Evolutionary conservation across 73 alveolate species (phyloP), one percentile per base, ranked within the genome.

Genomic region (Stentor coeruleus): DNA sequence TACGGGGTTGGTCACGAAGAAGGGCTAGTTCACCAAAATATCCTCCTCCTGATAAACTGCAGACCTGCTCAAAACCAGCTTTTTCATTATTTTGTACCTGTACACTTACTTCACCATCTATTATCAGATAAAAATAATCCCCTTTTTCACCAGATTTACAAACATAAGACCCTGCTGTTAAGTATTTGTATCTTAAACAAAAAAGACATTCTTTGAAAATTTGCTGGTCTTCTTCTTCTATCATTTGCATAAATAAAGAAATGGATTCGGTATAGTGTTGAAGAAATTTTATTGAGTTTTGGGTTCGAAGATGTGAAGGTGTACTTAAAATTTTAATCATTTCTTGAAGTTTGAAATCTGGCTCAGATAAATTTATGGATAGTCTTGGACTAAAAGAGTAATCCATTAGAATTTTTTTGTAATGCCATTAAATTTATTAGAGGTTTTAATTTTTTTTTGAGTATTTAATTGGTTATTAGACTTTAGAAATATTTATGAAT

Each of bases 21-120:
- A 92, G 76, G n/a, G 96, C 96, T 33, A 92, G 76, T 82, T 92
- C 98, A 2, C 98, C 98, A 73, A 92, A 92, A 39, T 93, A 77
- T 55, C 90, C 59, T n/a, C 93, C 93, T 11, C 28, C 28, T 6
- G 28, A 6, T 11, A 49, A 20, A 49, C 6, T 6, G 20, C 66
- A 49, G 66, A 49, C 66, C 6, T 6, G 20, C 20, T 49, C 66
- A 49, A 49, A 20, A n/a, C n/a, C n/a, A 11, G 6, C 66, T 49
- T 49, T 20, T 11, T 49, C 20, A 11, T 49, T 20, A 49, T 49
- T 75, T 39, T 86, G 91, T 38, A 89, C 55, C 83, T 80, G 31
- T 42, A 88, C 88, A 3, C 86, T 38, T 14, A 85, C 91, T 55
- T 75, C 38, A 26, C 94, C 94, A 26, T 88, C 20, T 1, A 88